A percentile compares a stretch with the other conserved stretches of the same genome.
These are phyloP conservation scores for Diaporthe amygdali DNA, from an alignment of 2,329 filamentous ascomycete genomes.

Conservation along the genomic window DNA sequence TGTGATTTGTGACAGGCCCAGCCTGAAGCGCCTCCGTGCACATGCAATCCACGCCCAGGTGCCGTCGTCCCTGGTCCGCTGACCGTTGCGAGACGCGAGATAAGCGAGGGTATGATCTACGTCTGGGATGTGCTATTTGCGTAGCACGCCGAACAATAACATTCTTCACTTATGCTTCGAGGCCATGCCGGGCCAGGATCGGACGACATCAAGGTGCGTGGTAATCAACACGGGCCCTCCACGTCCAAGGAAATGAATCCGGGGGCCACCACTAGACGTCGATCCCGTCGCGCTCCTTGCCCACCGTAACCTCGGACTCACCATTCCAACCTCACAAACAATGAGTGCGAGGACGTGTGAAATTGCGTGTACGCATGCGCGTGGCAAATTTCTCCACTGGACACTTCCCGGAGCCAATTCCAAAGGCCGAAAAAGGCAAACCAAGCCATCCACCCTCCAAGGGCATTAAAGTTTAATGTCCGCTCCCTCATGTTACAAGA, in stretches of 20 bases:
- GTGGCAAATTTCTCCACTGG: not conserved
- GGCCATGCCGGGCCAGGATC: not conserved
- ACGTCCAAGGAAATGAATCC: not conserved
- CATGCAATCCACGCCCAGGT: not conserved
- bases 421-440: not conserved
- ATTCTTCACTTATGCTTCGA: not conserved
- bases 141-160: not conserved
- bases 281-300: not conserved
- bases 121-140: constrained; percentile 8
- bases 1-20: not conserved
- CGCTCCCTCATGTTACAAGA: constrained; percentile 10
- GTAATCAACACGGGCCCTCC: not conserved
- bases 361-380: not conserved
- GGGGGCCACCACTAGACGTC: not conserved
- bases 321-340: not conserved
- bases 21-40: constrained; percentile 4
- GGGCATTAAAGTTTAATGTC: not conserved
- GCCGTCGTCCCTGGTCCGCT: not conserved
- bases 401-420: not conserved
- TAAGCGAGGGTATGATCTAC: constrained; percentile 10
- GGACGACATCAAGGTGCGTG: not conserved
- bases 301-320: not conserved
- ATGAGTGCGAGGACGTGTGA: not conserved
- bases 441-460: not conserved
- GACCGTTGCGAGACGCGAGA: not conserved